Base-by-base conservation (phyloP, 1,139 yeast species). In the Scheffersomyces illinoinensis region DNA sequence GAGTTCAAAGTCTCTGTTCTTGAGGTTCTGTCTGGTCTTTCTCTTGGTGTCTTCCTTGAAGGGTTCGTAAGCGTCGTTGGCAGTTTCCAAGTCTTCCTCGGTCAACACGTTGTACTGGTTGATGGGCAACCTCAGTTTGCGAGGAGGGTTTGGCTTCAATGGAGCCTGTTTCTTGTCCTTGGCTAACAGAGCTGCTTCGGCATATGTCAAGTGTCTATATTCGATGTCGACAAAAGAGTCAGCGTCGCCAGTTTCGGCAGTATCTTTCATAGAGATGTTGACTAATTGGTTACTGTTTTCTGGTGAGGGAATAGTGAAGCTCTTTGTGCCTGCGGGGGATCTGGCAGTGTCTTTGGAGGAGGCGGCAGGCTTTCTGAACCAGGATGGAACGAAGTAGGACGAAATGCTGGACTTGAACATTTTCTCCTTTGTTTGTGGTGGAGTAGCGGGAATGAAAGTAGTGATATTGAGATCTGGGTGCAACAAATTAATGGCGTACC, bases 111-210 rank as follows among this genome's bases (percentile, higher is more conserved):
- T 56, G 59, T 55, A 61, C 53, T 58, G 66, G 56, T 62, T 63
- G 51, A 54, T 54, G 43, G 56, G 12, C 23, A 54, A 57, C 39
- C 62, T 56, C 39, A 47, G 52, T 52, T 55, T 54, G 24, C 56
- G 56, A n/a, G 66, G 65, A 8, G 51, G 21, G 51, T 48, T 48
- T 6, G 56, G 20, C 56, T 53, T 50, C 21, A 49, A 47, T 8
- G 59, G 46, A 10, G 60, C 53, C 52, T 58, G 66, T 47, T 55
- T 50, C 59, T 66, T 69, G 57, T 67, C 59, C 57, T 65, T 64
- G 48, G 74, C 70, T 62, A 78, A 62, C 26, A 72, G 67, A 17
- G 84, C 84, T 47, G 74, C 84, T 62, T 81, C 84, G 18, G 85
- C 84, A 59, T 80, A 81, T 33, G 81, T 74, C 64, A 80, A 72